Base-by-base conservation (phyloP, 805 yeast genomes). In the Nakazawaea sp. region DNA sequence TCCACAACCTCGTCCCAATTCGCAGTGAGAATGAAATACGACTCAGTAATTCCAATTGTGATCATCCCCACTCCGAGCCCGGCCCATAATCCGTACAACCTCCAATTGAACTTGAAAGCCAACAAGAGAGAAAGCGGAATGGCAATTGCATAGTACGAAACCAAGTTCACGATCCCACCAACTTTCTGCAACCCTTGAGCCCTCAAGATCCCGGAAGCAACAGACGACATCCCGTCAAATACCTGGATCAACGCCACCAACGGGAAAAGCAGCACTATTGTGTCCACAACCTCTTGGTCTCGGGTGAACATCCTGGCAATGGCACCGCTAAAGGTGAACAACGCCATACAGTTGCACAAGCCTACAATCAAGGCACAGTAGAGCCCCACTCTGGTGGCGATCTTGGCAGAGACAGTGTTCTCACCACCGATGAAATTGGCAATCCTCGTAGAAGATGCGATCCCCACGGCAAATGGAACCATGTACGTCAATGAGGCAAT, bases 181-280 rank as follows among this genome's bases (percentile, higher is more conserved):
- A 81, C 66, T 33, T 68, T 70, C 53, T 85, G 95, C 32, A 78
- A 61, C 0, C 90, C 95, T 53, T 81, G 80, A 2, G 89, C 88
- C 42, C 95, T 62, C 41, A 85, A 59, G 25, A 81, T 68, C 1
- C 89, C 92, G 29, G 81, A 77, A 3, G 86, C 78, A 13, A 82
- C 77, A 30, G 81, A 74, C 12, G 84, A 81, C 13, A 81, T 52
- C 3, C 86, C 79, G 54, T 85, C 95, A 40, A 74, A 70, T 2
- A 84, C 56, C 45, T 81, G 87, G 45, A 80, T 71, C 2, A 78
- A 45, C 1, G 88, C 75, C 18, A 83, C 71, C 32, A 78, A 61
- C 2, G 90, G 88, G 49, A 82, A 70, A 15, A 81, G 59, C 7
- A 58, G 52, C 2, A 68, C 65, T n/a, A 81, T 75, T 42, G 75